phyloP scores from a whole-genome alignment of 108 stramenopile genomes.

The Cylindrotheca fusiformis region DNA sequence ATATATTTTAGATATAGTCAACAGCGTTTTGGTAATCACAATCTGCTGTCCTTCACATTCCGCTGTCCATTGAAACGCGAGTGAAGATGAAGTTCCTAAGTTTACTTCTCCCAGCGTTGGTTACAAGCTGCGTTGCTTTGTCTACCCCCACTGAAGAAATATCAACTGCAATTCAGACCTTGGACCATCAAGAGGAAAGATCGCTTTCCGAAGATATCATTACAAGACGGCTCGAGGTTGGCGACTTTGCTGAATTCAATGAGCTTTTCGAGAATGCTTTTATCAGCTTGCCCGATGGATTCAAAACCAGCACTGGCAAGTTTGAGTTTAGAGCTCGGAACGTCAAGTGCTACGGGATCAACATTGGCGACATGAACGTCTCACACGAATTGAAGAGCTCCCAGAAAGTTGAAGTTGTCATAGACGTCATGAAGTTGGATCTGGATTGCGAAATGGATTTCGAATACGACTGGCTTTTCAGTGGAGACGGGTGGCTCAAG shows the following conservation, averaged over 20 bases:
- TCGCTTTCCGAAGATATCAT: not conserved
- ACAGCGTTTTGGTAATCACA: too few species aligned
- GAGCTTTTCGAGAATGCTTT: constrained; percentile 25
- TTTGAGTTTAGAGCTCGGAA: constrained; percentile 24
- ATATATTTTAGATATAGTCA: too few species aligned
- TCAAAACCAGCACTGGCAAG: constrained; percentile 14
- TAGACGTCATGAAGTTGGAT: constrained; percentile 17
- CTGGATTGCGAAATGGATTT: constrained; percentile 33
- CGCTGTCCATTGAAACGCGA: too few species aligned
- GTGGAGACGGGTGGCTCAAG: constrained; percentile 17
- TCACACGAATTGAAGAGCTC: constrained; percentile 10
- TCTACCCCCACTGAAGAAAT: not conserved
- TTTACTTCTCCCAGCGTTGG: not conserved
- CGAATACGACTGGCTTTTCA: constrained; percentile 14
- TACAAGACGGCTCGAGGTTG: not conserved
- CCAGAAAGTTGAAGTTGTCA: constrained; percentile 8
- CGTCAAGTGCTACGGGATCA: constrained; percentile 21
- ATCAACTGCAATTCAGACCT: too few species aligned
- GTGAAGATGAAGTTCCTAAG: not conserved
- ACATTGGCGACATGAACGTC: constrained; percentile 21
- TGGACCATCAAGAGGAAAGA: not conserved
- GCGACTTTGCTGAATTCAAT: constrained; percentile 25
- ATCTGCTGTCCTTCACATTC: too few species aligned
- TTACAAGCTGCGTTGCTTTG: not conserved
- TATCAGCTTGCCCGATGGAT: constrained; percentile 17